phyloP scores from a whole-genome alignment of 352 stramenopile genomes.

The Globisporangium carolinianum region DNA sequence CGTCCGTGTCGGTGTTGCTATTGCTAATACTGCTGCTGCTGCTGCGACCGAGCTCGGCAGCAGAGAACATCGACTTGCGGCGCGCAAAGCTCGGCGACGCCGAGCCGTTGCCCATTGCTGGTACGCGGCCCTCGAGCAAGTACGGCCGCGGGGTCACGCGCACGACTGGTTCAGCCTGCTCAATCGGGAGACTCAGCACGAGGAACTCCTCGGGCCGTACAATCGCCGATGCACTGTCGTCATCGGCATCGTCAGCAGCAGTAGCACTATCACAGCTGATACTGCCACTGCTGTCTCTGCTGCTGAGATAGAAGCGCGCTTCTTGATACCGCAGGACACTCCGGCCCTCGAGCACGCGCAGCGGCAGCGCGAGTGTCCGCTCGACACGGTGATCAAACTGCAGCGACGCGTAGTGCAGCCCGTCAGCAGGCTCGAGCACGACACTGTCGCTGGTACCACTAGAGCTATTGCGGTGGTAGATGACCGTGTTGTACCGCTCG shows the following conservation, averaged over 20 bases:
- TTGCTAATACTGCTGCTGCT: slow-evolving; percentile 3
- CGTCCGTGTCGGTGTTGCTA: slow-evolving; percentile 1
- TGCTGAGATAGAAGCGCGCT: slow-evolving; percentile 48
- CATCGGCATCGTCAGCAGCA: not conserved
- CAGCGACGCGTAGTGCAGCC: slow-evolving; percentile 37
- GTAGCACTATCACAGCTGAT: too few relatives aligned
- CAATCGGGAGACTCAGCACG: slow-evolving; percentile 53
- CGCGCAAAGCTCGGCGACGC: slow-evolving; percentile 80
- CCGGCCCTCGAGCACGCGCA: slow-evolving; percentile 48
- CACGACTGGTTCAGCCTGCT: slow-evolving; percentile 24
- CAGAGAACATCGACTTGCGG: slow-evolving; percentile 72
- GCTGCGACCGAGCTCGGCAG: slow-evolving; percentile 22
- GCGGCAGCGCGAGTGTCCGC: slow-evolving; percentile 33
- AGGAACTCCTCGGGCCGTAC: slow-evolving; percentile 22
- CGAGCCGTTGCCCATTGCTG: slow-evolving; percentile 78
- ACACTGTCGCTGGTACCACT: slow-evolving; percentile 6
- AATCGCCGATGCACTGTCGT: not conserved
- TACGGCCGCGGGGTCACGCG: slow-evolving; percentile 34
- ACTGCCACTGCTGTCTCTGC: not conserved
- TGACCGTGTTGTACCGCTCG: slow-evolving; percentile 57
- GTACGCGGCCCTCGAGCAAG: slow-evolving; percentile 53
- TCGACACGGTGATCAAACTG: slow-evolving; percentile 34
- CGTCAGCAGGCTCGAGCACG: slow-evolving; percentile 17
- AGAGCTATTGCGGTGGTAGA: slow-evolving; percentile 26
- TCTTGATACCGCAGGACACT: slow-evolving; percentile 58